phyloP scores from a whole-genome alignment of 2,329 filamentous ascomycete species.

The Tolypocladium ophioglossoides region DNA sequence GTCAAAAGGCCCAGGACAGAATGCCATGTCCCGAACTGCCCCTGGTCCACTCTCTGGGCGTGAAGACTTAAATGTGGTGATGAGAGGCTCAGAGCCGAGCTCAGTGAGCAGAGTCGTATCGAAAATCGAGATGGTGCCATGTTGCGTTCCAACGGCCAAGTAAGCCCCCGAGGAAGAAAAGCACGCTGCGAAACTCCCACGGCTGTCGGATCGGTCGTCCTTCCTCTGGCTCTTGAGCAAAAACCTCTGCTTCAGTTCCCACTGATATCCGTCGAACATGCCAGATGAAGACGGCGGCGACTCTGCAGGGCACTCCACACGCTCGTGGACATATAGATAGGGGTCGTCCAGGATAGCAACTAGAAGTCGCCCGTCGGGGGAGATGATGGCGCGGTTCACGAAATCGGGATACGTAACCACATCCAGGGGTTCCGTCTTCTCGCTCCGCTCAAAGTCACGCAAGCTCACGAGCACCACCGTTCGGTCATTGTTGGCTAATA shows the following conservation, averaged over 20 bases:
- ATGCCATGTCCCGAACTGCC: conserved; percentile 83
- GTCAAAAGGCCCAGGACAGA: conserved; percentile 82
- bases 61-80: conserved; percentile 71
- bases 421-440: conserved; percentile 48
- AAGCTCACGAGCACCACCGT: conserved; percentile 79
- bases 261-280: conserved; percentile 29
- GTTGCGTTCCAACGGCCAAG: conserved; percentile 69
- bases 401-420: conserved; percentile 67
- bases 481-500: conserved; percentile 84
- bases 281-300: conserved; percentile 12
- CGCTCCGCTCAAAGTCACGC: conserved; percentile 38
- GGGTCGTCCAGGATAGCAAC: conserved; percentile 82
- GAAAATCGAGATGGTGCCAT: conserved; percentile 69
- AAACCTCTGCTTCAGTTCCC: conserved; percentile 40
- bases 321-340: conserved; percentile 71
- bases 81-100: conserved; percentile 44
- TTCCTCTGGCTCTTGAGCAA: conserved; percentile 47
- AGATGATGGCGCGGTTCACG: conserved; percentile 92
- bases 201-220: conserved; percentile 42
- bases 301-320: conserved; percentile 25
- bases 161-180: conserved; percentile 64
- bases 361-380: conserved; percentile 72
- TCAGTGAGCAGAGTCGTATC: conserved; percentile 41
- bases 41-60: conserved; percentile 60
- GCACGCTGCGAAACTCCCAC: conserved; percentile 67